Percentiles rank a stretch among this genome's conserved stretches.
These are phyloP conservation scores for Abrus precatorius DNA, from an alignment of 306 rosid genomes.

Conservation along the genomic window DNA sequence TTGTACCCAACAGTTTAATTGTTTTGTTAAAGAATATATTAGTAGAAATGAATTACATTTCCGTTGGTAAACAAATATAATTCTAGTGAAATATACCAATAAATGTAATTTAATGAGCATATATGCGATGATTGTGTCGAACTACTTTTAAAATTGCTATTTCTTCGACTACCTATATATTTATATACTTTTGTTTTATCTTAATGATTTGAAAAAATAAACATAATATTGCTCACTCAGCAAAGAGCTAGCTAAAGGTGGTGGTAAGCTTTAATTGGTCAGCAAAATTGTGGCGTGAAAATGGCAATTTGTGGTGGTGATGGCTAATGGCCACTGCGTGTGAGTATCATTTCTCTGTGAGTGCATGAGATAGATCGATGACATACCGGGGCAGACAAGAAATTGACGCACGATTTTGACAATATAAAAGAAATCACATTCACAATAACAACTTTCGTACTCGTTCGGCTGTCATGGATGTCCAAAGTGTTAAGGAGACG, in stretches of 20 bases:
- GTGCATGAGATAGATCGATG: no score
- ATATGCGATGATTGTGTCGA: no score
- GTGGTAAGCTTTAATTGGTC: not conserved
- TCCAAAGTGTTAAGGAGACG: not conserved
- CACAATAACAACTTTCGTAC: slow-evolving; percentile 12
- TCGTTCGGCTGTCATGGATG: not conserved
- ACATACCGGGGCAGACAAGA: not conserved
- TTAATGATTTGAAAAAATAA: no score
- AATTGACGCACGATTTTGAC: slow-evolving; percentile 37
- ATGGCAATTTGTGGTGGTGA: not conserved
- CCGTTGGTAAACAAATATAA: no score
- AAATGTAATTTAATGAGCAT: no score
- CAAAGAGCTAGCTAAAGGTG: not conserved
- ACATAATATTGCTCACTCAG: not conserved
- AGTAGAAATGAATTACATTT: no score
- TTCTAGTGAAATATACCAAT: no score
- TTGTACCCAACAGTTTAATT: no score
- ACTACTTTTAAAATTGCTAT: no score
- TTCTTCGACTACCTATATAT: no score
- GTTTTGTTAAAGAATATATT: no score
- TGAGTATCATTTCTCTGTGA: not conserved
- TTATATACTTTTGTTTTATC: no score
- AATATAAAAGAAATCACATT: slow-evolving; percentile 10
- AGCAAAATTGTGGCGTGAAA: not conserved
- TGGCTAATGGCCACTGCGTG: not conserved